Conservation (phyloP, 805 yeast genomes). For the Ogataea glucozyma region DNA sequence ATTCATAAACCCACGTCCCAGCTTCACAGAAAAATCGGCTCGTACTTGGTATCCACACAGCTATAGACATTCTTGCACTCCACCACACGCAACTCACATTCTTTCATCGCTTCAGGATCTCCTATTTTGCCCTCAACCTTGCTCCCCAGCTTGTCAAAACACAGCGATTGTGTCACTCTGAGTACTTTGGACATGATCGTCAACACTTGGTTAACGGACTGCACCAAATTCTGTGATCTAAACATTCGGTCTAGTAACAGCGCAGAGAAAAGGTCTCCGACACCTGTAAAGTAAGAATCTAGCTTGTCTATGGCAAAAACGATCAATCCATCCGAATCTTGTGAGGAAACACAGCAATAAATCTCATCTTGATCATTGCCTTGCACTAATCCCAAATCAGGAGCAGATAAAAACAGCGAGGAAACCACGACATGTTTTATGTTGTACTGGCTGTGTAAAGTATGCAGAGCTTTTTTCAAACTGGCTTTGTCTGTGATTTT, state of each 20-base stretch:
- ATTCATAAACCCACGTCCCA: no score
- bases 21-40: slow-evolving; percentile 7
- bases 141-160: slow-evolving; percentile 38
- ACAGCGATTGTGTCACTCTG: slow-evolving; percentile 44
- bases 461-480: slow-evolving; percentile 47
- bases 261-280: slow-evolving; percentile 90
- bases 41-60: slow-evolving; percentile 12
- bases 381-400: slow-evolving; percentile 20
- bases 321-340: slow-evolving; percentile 20
- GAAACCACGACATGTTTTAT: slow-evolving; percentile 69
- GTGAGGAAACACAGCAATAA: slow-evolving; percentile 48
- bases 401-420: slow-evolving; percentile 41
- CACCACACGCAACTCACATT: slow-evolving; percentile 69
- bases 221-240: slow-evolving; percentile 27
- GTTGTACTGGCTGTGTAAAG: slow-evolving; percentile 48
- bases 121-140: slow-evolving; percentile 53
- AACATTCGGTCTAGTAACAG: slow-evolving; percentile 64
- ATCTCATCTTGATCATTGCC: slow-evolving; percentile 26
- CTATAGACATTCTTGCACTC: slow-evolving; percentile 49
- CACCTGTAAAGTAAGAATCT: slow-evolving; percentile 88
- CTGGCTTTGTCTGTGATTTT: slow-evolving; percentile 42
- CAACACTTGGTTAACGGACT: slow-evolving; percentile 54
- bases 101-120: slow-evolving; percentile 60
- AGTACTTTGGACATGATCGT: slow-evolving; percentile 57
- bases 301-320: slow-evolving; percentile 58